A percentile compares a stretch with the other conserved stretches of the same genome.
phyloP scores from a whole-genome alignment of 306 rosid genomes.

The Lablab purpureus region DNA sequence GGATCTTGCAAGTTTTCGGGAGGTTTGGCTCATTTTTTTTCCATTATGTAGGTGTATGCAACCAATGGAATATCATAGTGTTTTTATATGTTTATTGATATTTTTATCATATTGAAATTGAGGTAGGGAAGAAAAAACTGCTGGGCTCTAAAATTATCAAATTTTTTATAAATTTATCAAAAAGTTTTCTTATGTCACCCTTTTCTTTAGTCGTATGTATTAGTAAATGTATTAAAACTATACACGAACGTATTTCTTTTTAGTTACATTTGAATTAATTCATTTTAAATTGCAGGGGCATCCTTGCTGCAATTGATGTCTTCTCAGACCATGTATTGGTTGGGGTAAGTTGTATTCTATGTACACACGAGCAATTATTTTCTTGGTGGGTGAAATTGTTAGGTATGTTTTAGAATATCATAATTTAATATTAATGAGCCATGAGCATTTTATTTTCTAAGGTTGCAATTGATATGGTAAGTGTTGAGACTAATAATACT shows the following conservation, averaged over 20 bases:
- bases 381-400: conserved; percentile 23
- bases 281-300: conserved; percentile 73
- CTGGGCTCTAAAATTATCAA: neutral
- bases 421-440: conserved; percentile 11
- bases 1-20: neutral
- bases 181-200: conserved; percentile 11
- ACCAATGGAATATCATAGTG: conserved; percentile 12
- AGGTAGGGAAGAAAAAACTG: neutral
- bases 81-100: conserved; percentile 20
- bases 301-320: conserved; percentile 91
- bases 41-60: neutral
- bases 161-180: conserved; percentile 10
- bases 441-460: conserved; percentile 16
- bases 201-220: neutral
- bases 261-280: conserved; percentile 30
- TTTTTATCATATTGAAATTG: conserved; percentile 5
- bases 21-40: neutral
- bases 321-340: conserved; percentile 80
- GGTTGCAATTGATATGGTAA: neutral
- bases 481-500: conserved; percentile 29
- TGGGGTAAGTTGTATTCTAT: conserved; percentile 78
- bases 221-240: conserved; percentile 2
- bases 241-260: neutral
- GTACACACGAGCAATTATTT: conserved; percentile 11
- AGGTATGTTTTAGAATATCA: neutral